Conservation (phyloP, 2,329 filamentous ascomycete species). For the Penicillium sumatraense region DNA sequence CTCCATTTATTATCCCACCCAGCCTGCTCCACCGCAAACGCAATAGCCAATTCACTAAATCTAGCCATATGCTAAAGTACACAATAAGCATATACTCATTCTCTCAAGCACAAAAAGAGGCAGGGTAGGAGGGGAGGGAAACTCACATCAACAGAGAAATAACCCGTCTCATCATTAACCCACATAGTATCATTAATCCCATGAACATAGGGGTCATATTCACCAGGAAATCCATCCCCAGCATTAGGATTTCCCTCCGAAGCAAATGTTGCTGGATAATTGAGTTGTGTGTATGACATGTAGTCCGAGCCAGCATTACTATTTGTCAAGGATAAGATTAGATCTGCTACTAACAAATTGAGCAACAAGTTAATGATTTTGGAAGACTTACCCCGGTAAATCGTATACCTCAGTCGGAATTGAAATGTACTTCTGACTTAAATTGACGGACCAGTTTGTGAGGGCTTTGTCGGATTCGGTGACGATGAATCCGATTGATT, state of each 20-base stretch:
- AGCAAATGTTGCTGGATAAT: slow-evolving; percentile 15
- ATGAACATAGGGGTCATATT: slow-evolving; percentile 16
- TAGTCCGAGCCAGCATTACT: slow-evolving; percentile 14
- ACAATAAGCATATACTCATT: background rate
- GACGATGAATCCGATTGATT: slow-evolving; percentile 14
- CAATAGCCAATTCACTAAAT: slow-evolving; percentile 15
- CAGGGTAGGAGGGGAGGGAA: background rate
- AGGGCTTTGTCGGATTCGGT: slow-evolving; percentile 11
- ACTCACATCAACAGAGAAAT: slow-evolving; percentile 17
- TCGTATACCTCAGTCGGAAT: slow-evolving; percentile 14
- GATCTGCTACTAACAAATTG: no score
- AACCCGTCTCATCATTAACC: slow-evolving; percentile 13
- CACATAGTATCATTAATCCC: slow-evolving; percentile 11
- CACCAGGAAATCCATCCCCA: slow-evolving; percentile 5
- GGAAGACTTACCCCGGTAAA: slow-evolving; percentile 13
- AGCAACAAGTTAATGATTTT: no score
- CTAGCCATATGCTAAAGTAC: slow-evolving; percentile 14
- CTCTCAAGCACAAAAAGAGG: no score
- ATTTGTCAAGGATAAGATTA: background rate
- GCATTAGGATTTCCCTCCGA: slow-evolving; percentile 16
- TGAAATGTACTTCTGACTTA: slow-evolving; percentile 13
- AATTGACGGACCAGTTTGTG: slow-evolving; percentile 12
- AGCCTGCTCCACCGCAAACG: slow-evolving; percentile 15
- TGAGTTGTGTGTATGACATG: slow-evolving; percentile 15
- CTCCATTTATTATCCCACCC: slow-evolving; percentile 16